Evolutionary conservation across 2,329 filamentous ascomycete genomes (phyloP), one percentile per base, ranked within the genome.

Genomic region (Tolypocladium tropicale): DNA sequence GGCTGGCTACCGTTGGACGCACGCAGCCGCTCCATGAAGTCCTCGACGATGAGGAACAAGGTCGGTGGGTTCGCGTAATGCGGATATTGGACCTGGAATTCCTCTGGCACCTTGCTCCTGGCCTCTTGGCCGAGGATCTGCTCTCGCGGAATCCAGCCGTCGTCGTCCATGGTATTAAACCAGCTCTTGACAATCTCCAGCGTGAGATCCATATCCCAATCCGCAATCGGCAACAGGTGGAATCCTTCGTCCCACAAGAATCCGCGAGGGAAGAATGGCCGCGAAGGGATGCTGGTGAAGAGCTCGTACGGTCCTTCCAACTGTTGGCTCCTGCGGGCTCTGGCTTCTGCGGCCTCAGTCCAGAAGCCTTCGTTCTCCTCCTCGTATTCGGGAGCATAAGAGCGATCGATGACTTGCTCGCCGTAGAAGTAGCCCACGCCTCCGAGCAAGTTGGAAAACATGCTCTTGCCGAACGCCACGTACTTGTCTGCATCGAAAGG

Each of bases 241-340:
- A 97, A 99, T 0, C 94, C 94, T 70, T 99, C 94, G 65, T 99
- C 94, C 94, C 94, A 99, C 4, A 97, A 78, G 70, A 99, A 99
- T 1, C 94, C 94, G 59, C 94, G 82, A 1, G 94, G 94, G 73
- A 99, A 99, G 76, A 99, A 99, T 0, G 94, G 89, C 5, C 94
- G 80, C 10, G 93, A 97, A 0, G 94, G 94, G 56, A 97, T 86
- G 64, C 86, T 90, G 7, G 92, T 95, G 69, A 92, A 97, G 2
- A 99, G 81, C 69, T 96, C 90, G 55, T 86, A 89, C 1, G 93
- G 90, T 0, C 90, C 90, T 66, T 95, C 91, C 0, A 86, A 72
- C 58, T 83, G 77, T 61, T 91, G 85, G 60, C 83, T 73, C 55
- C 83, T 85, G 57, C 84, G 83, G 28, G 77, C 80, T 57, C 90